Conservation (phyloP, 176 grass and related monocot genomes). For the Dendrocalamus sinicus region DNA sequence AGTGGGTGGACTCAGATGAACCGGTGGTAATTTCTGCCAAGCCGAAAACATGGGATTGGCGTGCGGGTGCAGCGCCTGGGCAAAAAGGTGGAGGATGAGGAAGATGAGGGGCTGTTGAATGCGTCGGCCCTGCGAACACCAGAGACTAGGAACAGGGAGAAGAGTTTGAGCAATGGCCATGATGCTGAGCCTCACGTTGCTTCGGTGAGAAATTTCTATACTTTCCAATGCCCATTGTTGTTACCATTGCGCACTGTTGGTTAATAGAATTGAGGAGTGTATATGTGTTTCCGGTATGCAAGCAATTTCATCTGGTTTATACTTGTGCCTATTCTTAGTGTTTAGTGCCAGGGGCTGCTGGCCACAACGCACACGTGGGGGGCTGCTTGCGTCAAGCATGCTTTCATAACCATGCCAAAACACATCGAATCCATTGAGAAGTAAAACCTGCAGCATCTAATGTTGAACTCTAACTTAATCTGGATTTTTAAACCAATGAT, state of each 20-base stretch:
- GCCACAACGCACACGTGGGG: neutral
- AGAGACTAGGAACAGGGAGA: neutral
- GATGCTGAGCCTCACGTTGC: neutral
- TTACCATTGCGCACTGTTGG: neutral
- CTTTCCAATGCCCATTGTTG: neutral
- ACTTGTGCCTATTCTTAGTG: neutral
- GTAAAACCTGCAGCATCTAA: neutral
- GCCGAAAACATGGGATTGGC: too few species aligned
- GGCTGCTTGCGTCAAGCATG: neutral
- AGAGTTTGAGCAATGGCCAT: neutral
- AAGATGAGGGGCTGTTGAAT: neutral
- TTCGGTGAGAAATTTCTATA: slow-evolving; percentile 14
- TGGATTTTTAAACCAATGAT: neutral
- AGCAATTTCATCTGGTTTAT: neutral
- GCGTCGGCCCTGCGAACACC: neutral
- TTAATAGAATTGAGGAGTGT: neutral
- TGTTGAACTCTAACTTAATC: neutral
- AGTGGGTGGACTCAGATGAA: too few species aligned
- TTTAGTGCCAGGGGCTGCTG: neutral
- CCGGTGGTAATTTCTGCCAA: too few species aligned
- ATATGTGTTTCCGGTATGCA: neutral
- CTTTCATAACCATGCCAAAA: neutral
- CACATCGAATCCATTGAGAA: neutral
- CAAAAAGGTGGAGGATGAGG: neutral
- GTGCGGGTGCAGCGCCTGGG: neutral